A percentile compares a stretch with the other conserved stretches of the same genome.
Conservation (phyloP, 2,329 filamentous ascomycete genomes). For the Xylariales sp. region DNA sequence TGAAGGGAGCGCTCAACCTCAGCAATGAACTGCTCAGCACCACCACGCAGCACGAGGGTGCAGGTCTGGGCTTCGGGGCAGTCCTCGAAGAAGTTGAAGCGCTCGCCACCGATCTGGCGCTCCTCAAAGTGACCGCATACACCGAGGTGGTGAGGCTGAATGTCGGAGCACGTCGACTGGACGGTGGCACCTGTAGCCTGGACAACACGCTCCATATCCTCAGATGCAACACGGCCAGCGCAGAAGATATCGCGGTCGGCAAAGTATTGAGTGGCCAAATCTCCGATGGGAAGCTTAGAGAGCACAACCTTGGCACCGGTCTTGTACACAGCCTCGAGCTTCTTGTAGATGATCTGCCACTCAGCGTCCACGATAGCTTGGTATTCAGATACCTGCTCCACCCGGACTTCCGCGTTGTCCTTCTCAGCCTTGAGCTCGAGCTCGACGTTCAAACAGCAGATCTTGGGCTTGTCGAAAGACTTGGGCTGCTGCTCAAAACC, state of each 20-base stretch:
- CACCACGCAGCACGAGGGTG: slow-evolving; percentile 89
- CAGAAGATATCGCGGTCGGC: slow-evolving; percentile 98
- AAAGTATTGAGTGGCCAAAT: slow-evolving; percentile 96
- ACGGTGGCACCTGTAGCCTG: slow-evolving; percentile 89
- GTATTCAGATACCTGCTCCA: slow-evolving; percentile 98
- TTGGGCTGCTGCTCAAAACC: slow-evolving; percentile 99
- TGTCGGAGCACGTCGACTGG: slow-evolving; percentile 96
- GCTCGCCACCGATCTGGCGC: slow-evolving; percentile 93
- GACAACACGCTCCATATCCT: slow-evolving; percentile 94
- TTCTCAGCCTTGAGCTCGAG: slow-evolving; percentile 98
- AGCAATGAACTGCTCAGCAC: slow-evolving; percentile 97
- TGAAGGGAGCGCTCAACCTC: slow-evolving; percentile 97
- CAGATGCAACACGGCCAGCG: slow-evolving; percentile 83
- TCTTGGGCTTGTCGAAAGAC: slow-evolving; percentile 88
- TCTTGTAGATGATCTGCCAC: slow-evolving; percentile 99
- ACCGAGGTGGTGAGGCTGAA: slow-evolving; percentile 82
- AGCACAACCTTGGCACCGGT: slow-evolving; percentile 97
- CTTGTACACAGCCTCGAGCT: slow-evolving; percentile 90
- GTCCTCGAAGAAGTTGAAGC: slow-evolving; percentile 97
- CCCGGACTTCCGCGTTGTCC: slow-evolving; percentile 96
- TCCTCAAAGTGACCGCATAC: slow-evolving; percentile 90
- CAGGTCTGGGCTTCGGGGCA: slow-evolving; percentile 96
- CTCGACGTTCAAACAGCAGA: slow-evolving; percentile 96
- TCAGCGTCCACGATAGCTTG: slow-evolving; percentile 98
- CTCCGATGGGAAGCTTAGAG: slow-evolving; percentile 94